Conservation (phyloP, 1,284 basidiomycete species). For the Cutaneotrichosporon sp. region DNA sequence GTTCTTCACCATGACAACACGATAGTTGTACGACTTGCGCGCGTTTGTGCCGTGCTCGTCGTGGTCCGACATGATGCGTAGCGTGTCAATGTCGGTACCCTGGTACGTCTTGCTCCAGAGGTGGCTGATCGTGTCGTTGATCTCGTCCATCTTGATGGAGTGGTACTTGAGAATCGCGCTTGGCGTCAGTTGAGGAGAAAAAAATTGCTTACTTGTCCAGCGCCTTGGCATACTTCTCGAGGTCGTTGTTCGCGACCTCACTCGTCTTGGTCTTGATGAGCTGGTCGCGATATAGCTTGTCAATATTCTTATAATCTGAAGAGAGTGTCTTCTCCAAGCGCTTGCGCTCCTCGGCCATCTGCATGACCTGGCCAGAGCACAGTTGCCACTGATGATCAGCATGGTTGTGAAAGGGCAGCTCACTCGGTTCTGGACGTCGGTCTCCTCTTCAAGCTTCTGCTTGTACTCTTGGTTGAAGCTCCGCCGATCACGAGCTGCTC, state of each 20-base stretch:
- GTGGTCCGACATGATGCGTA: conserved; percentile 89
- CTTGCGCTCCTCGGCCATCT: conserved; percentile 68
- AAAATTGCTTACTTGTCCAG: conserved; percentile 71
- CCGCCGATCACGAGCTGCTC: conserved; percentile 71
- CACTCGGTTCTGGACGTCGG: conserved; percentile 62
- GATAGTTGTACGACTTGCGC: conserved; percentile 96
- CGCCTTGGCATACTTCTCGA: conserved; percentile 97
- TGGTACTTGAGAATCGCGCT: conserved; percentile 99
- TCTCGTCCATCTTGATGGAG: conserved; percentile 98
- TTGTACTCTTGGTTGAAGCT: conserved; percentile 82
- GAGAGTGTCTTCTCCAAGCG: conserved; percentile 68
- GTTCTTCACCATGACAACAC: conserved; percentile 98
- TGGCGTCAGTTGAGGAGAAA: conserved; percentile 10
- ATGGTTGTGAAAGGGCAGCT: conserved; percentile 29
- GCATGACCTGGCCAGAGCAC: conserved; percentile 75
- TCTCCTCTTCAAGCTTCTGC: conserved; percentile 60
- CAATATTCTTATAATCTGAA: conserved; percentile 81
- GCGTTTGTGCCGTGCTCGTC: conserved; percentile 69
- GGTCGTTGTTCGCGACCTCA: conserved; percentile 88
- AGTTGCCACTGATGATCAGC: conserved; percentile 65
- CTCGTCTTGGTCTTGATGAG: conserved; percentile 95
- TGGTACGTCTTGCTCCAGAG: conserved; percentile 99
- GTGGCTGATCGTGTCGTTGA: conserved; percentile 93
- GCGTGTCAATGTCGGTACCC: conserved; percentile 99
- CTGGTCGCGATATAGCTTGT: conserved; percentile 82